phyloP scores from a whole-genome alignment of 2,329 filamentous ascomycete species.

The Phyllosticta citrichinensis region DNA sequence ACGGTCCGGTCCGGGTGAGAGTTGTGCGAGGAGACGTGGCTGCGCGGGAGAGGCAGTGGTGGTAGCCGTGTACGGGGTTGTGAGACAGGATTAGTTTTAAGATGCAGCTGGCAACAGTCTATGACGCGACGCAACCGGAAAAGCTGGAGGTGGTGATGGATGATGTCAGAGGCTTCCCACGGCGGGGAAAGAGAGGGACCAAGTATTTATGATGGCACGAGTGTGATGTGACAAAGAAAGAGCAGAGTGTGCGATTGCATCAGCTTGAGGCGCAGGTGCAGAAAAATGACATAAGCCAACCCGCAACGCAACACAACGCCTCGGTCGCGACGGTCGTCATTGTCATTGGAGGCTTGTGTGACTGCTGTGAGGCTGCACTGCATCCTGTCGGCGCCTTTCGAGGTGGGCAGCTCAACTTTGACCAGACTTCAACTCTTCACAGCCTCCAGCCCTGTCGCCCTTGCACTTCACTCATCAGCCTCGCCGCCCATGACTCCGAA shows the following conservation, averaged over 20 bases:
- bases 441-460: background rate
- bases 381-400: background rate
- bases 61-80: background rate
- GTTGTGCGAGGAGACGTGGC: background rate
- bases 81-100: background rate
- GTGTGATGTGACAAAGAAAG: background rate
- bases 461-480: background rate
- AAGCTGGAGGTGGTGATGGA: background rate
- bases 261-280: background rate
- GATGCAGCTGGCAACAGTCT: background rate
- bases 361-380: background rate
- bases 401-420: background rate
- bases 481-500: background rate
- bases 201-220: background rate
- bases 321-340: background rate
- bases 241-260: background rate
- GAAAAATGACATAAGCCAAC: background rate
- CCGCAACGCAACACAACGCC: too few species aligned
- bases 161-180: background rate
- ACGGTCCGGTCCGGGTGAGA: background rate
- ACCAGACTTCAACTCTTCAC: background rate
- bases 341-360: background rate
- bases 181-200: background rate
- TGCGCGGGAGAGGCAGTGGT: background rate
- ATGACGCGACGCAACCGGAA: background rate